Conservation (phyloP, 2,329 filamentous ascomycete genomes). For the Penicillium verrucosum region DNA sequence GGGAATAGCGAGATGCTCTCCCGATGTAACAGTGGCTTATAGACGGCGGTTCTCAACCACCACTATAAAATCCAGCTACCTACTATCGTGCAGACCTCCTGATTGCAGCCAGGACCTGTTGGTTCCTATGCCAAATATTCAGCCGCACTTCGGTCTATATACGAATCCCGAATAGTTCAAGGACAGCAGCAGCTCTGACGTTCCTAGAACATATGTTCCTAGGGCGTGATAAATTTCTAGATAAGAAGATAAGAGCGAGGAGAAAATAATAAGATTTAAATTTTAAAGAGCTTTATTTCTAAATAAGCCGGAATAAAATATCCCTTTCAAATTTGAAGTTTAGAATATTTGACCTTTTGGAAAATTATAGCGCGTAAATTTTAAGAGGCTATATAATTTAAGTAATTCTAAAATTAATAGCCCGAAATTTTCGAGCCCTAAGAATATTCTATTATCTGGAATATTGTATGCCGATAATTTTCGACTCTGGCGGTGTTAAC, state of each 20-base stretch:
- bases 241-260: not conserved
- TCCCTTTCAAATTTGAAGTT: not conserved
- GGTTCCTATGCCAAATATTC: not conserved
- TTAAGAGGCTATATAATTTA: not conserved
- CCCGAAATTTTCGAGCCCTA: not conserved
- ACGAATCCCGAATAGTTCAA: not conserved
- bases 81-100: not conserved
- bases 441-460: not conserved
- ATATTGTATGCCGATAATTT: not conserved
- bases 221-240: not conserved
- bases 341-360: not conserved
- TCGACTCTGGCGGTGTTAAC: not conserved
- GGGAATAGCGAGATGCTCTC: too few species aligned
- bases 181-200: not conserved
- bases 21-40: too few species aligned
- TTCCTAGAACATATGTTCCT: not conserved
- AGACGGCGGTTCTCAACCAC: too few species aligned
- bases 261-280: not conserved
- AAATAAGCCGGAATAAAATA: not conserved
- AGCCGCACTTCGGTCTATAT: not conserved
- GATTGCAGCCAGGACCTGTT: conserved; percentile 1
- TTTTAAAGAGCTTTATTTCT: not conserved
- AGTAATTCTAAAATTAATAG: not conserved
- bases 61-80: conserved; percentile 5
- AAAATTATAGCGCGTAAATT: not conserved